Evolutionary conservation across 2,329 filamentous ascomycete species (phyloP), one percentile per base, ranked within the genome.

Genomic region (Myriosclerotinia duriaeana): DNA sequence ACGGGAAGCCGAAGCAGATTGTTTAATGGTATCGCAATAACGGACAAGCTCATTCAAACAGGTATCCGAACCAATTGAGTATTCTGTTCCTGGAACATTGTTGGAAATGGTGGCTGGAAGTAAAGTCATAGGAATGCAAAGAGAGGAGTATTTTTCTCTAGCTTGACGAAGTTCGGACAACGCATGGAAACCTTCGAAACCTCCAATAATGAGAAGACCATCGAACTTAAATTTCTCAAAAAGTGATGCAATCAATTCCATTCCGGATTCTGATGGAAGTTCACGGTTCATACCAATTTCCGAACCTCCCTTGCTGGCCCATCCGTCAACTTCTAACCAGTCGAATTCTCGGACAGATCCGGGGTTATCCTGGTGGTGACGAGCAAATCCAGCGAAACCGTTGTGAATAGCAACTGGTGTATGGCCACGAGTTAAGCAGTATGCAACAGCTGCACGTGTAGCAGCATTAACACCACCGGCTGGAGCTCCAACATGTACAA

Each of bases 391-490:
- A 42, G 95, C 92, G 79, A 99, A 99, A 36, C 95, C 95, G 74
- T 99, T 99, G 80, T 98, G 91, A 66, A 99, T 93, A 22, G 92
- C 94, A 74, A 98, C 78, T 5, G 95, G 91, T 63, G 92, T 92
- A 78, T 99, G 95, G n/a, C 95, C 95, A 67, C 93, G 87, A 54
- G 91, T 90, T 67, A 96, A 79, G 77, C 93, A 98, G 82, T 97
- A 97, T 42, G 93, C 92, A 22, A 97, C 93, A 17, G 92, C 94
- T 40, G 92, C 94, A 72, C 95, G 88, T 26, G 96, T 95, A 53
- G 95, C 95, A 38, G 94, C 93, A 79, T 99, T 99, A 91, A 99
- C 98, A 74, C 95, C 95, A 78, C 95, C 95, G 40, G 95, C 95
- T 9, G 95, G 95, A 15, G 95, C 95, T 74, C 95, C 95, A 34